Evolutionary conservation across 306 rosid species (phyloP), one percentile per base, ranked within the genome.

Genomic region (Vicia faba): DNA sequence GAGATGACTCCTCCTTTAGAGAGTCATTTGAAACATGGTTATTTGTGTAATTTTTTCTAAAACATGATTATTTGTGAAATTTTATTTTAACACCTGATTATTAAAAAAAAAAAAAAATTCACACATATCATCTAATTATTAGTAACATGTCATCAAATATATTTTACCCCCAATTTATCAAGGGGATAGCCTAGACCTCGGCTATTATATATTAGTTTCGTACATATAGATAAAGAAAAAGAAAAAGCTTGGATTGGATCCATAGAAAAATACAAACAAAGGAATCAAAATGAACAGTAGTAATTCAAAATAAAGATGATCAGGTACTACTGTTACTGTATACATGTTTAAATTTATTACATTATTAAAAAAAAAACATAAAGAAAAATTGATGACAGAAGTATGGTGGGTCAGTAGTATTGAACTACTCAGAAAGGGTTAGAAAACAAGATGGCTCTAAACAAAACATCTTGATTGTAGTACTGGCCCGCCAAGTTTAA

Each of bases 391-490:
- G 46, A 40, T 58, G 73, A 46, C 36, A 65, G 60, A 51, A 75
- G 73, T 31, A 66, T 54, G 74, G 74, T 78, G 63, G 82, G 78
- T 59, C 70, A 61, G 63, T 29, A 14, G 31, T 56, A 66, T 65
- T 71, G 26, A 77, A 33, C 38, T 5, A 58, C 23, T 48, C 64
- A 31, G 70, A 59, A 19, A 65, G 71, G 38, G 69, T 39, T 39
- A 68, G 59, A 72, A 78, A 57, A 66, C 81, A 71, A 72, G 73
- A 66, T 33, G 78, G 36, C 54, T 51, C 26, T 35, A 59, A 41
- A 41, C 55, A 53, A 61, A 67, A 61, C 71, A 68, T 78, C 66
- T 66, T 67, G 53, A 78, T 78, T 78, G 82, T 35, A 66, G 82
- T 41, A 72, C 77, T 63, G 78, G 74, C 82, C 82, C 82, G 50